Conservation (phyloP, 2,329 filamentous ascomycete species). For the Fusarium phyllophilum region DNA sequence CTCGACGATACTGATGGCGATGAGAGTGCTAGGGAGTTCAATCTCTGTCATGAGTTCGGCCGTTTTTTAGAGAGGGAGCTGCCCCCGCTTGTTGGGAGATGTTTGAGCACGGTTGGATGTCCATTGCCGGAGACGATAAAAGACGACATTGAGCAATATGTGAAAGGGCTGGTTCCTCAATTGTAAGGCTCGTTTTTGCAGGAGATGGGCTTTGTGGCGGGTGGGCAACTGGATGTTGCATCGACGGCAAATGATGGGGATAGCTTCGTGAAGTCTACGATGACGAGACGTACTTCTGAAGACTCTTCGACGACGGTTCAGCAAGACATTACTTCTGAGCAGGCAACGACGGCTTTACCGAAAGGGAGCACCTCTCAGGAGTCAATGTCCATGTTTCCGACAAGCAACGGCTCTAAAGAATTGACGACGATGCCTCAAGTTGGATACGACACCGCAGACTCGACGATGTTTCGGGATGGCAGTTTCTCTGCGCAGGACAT, state of each 20-base stretch:
- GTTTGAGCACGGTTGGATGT: neutral
- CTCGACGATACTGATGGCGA: neutral
- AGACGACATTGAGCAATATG: neutral
- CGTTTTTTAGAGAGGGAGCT: neutral
- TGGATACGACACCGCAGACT: rapidly evolving
- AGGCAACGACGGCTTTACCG: rapidly evolving
- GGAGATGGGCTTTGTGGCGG: neutral
- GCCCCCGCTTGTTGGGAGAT: rapidly evolving
- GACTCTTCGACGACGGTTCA: rapidly evolving
- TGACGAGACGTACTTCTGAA: rapidly evolving
- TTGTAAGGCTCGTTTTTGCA: neutral
- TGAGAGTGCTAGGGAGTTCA: rapidly evolving
- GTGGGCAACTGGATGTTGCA: too few species aligned
- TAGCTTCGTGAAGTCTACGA: neutral
- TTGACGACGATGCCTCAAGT: neutral
- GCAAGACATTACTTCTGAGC: rapidly evolving
- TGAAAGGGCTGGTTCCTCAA: rapidly evolving
- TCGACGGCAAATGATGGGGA: neutral
- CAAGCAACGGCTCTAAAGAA: rapidly evolving
- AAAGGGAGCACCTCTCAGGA: rapidly evolving
- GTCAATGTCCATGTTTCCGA: rapidly evolving
- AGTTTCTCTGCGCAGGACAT: rapidly evolving
- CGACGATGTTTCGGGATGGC: rapidly evolving
- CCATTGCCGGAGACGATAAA: neutral
- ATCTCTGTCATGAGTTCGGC: rapidly evolving